Percentiles rank a stretch among this genome's conserved stretches.
Conservation (phyloP, 2,329 filamentous ascomycete species). For the Fusarium beomiforme region DNA sequence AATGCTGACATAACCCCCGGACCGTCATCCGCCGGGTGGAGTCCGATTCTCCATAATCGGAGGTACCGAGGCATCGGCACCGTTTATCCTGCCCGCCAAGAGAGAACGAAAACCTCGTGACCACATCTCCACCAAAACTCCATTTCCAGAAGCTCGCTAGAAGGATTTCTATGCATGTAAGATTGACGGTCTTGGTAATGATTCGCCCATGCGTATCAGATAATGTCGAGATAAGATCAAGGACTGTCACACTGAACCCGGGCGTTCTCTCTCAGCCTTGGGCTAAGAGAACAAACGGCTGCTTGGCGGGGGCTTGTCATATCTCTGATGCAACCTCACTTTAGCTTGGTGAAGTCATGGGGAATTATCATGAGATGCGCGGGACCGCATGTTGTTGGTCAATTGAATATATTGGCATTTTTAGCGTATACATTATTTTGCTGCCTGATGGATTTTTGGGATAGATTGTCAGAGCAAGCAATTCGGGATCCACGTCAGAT, state of each 20-base stretch:
- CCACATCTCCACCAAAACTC: constrained; percentile 9
- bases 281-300: not conserved
- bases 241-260: constrained; percentile 15
- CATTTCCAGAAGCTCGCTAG: constrained; percentile 33
- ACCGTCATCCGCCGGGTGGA: not conserved
- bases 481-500: constrained; percentile 8
- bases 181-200: constrained; percentile 1
- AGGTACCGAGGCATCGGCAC: constrained; percentile 20
- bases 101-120: not conserved
- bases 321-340: constrained; percentile 16
- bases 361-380: constrained; percentile 17
- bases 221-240: constrained; percentile 31
- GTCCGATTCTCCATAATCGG: constrained; percentile 24
- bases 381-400: constrained; percentile 11
- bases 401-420: constrained; percentile 8
- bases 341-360: constrained; percentile 23
- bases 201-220: constrained; percentile 21
- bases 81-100: constrained; percentile 23
- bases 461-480: not conserved
- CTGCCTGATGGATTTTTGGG: constrained; percentile 3
- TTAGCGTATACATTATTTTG: constrained; percentile 7
- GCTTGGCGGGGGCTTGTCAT: constrained; percentile 6
- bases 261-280: constrained; percentile 27
- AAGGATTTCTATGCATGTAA: constrained; percentile 16
- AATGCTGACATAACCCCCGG: constrained; percentile 18